A percentile compares a stretch with the other conserved stretches of the same genome.
Conservation (phyloP, 129 eudicot genomes). For the Flaveria ramosissima region DNA sequence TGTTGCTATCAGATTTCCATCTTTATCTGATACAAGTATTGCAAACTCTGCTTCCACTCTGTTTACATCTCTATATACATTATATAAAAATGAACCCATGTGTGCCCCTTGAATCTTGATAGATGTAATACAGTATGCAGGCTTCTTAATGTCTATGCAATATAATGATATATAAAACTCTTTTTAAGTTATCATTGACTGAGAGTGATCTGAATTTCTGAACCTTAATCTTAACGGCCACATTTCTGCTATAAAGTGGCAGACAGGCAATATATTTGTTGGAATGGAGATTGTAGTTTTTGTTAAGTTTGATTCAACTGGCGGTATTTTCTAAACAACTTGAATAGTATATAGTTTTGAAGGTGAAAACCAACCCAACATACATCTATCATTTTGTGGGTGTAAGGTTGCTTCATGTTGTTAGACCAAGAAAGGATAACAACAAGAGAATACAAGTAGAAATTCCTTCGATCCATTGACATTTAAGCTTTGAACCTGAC, state of each 20-base stretch:
- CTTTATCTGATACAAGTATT: background rate
- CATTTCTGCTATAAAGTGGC: background rate
- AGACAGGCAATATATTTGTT: constrained; percentile 2
- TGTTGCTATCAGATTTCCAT: background rate
- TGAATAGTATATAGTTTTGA: background rate
- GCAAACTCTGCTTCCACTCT: background rate
- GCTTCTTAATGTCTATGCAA: background rate
- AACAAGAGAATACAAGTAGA: background rate
- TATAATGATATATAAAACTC: background rate
- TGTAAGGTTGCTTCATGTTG: constrained; percentile 10
- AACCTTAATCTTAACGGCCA: background rate
- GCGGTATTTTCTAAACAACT: background rate
- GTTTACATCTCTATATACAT: background rate
- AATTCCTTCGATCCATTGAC: background rate
- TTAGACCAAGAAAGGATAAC: background rate
- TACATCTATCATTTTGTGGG: background rate
- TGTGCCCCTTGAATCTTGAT: background rate
- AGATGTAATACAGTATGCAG: background rate
- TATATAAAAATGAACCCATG: background rate
- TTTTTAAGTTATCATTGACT: background rate
- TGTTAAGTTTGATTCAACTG: background rate
- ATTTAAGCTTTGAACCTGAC: background rate
- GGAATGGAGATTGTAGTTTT: background rate
- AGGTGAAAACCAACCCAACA: constrained; percentile 5
- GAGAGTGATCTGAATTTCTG: background rate